phyloP scores from a whole-genome alignment of 495 filamentous ascomycete genomes.

The Trichoderma parareesei region DNA sequence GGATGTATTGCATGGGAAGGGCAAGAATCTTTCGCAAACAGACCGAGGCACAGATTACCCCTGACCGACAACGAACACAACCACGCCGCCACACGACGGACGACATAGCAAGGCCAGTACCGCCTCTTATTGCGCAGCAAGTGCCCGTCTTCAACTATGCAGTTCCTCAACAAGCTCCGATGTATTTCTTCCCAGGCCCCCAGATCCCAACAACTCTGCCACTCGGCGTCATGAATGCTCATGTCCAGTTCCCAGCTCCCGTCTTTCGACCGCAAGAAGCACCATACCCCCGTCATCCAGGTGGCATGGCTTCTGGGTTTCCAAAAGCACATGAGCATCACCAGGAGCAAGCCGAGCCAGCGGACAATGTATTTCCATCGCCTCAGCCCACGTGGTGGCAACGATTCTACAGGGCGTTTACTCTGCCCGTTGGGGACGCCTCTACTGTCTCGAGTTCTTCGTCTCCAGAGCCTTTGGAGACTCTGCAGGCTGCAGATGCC shows the following conservation, averaged over 20 bases:
- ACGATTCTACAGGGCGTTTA: not conserved
- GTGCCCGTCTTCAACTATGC: not conserved
- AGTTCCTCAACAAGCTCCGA: not conserved
- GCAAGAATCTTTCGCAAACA: not conserved
- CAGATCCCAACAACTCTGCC: not conserved
- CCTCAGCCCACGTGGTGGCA: conserved; percentile 6
- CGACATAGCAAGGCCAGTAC: not conserved
- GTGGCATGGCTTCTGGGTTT: not conserved
- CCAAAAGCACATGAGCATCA: not conserved
- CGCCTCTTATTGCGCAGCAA: not conserved
- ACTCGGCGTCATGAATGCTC: not conserved
- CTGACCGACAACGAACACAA: not conserved
- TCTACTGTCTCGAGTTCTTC: conserved; percentile 10
- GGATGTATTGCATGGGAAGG: not conserved
- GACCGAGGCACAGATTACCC: not conserved
- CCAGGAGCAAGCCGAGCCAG: not conserved
- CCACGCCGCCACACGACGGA: not conserved
- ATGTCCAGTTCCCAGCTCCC: not conserved
- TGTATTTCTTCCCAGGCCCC: not conserved
- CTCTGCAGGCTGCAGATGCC: not conserved
- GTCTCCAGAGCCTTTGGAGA: not conserved
- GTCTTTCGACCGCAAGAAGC: not conserved
- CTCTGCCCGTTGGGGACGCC: conserved; percentile 6
- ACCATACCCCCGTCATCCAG: not conserved
- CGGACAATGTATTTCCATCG: not conserved